phyloP scores from a whole-genome alignment of 352 stramenopile genomes.

The Globisporangium parvum region DNA sequence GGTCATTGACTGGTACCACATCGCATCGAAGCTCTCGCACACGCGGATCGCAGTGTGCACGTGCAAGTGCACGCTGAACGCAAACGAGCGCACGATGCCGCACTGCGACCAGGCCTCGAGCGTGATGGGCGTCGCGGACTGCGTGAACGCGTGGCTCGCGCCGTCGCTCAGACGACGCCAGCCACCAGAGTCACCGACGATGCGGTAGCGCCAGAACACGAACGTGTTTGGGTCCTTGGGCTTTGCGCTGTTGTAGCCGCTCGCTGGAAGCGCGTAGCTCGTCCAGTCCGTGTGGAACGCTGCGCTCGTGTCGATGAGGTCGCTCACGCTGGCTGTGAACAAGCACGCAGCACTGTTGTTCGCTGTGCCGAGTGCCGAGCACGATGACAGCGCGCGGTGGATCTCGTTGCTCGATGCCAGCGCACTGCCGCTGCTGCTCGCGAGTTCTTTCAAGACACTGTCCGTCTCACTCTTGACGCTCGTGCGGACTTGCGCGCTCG shows the following conservation, averaged over 20 bases:
- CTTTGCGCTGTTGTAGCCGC: no score
- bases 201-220: constrained; percentile 16
- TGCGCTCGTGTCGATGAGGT: constrained; percentile 6
- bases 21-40: constrained; percentile 27
- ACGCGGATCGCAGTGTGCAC: constrained; percentile 21
- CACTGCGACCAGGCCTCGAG: constrained; percentile 41
- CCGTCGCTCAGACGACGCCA: constrained; percentile 9
- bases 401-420: constrained; percentile 3
- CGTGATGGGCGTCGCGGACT: constrained; percentile 4
- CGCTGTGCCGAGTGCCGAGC: constrained; percentile 6
- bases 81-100: constrained; percentile 19
- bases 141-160: constrained; percentile 10
- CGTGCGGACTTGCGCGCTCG: constrained; percentile 1
- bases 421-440: not conserved
- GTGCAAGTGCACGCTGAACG: constrained; percentile 32
- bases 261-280: not conserved
- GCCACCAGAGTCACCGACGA: not conserved
- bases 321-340: constrained; percentile 2
- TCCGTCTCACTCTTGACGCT: constrained; percentile 6
- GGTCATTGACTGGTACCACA: constrained; percentile 36
- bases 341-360: constrained; percentile 3
- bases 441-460: constrained; percentile 3
- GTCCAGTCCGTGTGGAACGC: constrained; percentile 6
- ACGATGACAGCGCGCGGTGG: constrained; percentile 16
- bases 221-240: not conserved